These are phyloP conservation scores for Alternaria hordeiaustralica DNA, from an alignment of 2,329 filamentous ascomycete species.

Conservation along the genomic window DNA sequence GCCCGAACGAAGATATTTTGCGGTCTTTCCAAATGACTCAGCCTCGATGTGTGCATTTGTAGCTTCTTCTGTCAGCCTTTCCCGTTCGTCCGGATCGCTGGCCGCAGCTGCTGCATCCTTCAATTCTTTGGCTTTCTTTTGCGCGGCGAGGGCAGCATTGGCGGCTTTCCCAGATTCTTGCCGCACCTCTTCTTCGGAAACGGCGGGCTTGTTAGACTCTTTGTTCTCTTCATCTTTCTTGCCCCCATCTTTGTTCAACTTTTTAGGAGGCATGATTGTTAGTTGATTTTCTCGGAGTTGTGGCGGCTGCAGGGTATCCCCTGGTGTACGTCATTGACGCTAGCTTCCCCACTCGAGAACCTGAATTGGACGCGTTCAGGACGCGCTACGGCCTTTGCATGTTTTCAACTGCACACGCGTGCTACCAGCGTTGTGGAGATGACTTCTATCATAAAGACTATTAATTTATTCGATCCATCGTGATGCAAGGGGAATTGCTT, in stretches of 20 bases:
- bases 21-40: conserved; percentile 33
- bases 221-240: neutral
- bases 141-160: conserved; percentile 23
- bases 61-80: conserved; percentile 31
- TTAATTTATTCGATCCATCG: neutral
- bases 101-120: conserved; percentile 25
- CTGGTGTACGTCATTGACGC: conserved; percentile 11
- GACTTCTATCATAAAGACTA: neutral
- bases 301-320: neutral
- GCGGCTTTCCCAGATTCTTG: conserved; percentile 29
- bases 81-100: conserved; percentile 23
- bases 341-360: conserved; percentile 3
- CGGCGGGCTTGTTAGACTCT: conserved; percentile 11
- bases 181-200: conserved; percentile 25
- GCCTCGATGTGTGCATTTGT: conserved; percentile 29
- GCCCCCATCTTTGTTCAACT: conserved; percentile 2
- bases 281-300: neutral
- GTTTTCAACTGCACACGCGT: neutral
- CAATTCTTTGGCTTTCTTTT: conserved; percentile 26
- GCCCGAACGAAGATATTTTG: conserved; percentile 31
- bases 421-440: neutral
- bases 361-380: conserved; percentile 2
- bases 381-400: neutral
- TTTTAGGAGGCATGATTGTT: conserved; percentile 8
- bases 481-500: neutral